Base-by-base conservation (phyloP, 2,329 filamentous ascomycete species). In the Ilyonectria mors-panacis region DNA sequence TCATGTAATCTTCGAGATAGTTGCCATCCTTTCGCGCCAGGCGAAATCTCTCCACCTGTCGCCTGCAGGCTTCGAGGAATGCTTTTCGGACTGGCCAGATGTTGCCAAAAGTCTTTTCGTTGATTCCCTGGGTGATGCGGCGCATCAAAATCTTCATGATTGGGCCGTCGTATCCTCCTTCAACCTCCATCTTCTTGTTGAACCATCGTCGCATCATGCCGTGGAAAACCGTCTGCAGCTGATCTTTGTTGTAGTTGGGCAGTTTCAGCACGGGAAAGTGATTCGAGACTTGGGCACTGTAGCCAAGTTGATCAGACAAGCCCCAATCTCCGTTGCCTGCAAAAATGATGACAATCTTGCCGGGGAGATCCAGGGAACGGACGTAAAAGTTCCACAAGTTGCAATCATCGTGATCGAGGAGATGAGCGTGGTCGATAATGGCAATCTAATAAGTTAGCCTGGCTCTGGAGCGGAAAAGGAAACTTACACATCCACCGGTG, bases 31-130 rank as follows among this genome's bases (percentile, higher is more conserved):
- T 69, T 30, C 73, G 67, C 45, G 88, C 80, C 0, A 75, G 63
- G 12, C 72, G 70, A 19, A 94, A 74, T 1, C 92, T 83, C 17
- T 82, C 83, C 0, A 90, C 84, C 75, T 94, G 92, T 2, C 90
- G 84, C 17, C 85, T 87, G 6, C 77, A 81, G 0, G 84, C 78
- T 8, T 92, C 79, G 0, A 81, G 76, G 70, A 75, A 77, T 23
- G 75, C 75, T 45, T 93, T 94, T 51, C 92, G 86, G 0, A 94
- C 81, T 0, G 88, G 84, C 19, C 92, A 84, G 0, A 92, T 92
- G 72, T 95, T 94, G 1, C 90, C 92, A 73, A 94, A 94, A 0
- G 90, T 91, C 35, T 89, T 86, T 1, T 84, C 82, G 0, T 89
- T 91, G 1, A 91, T 86, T 0, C 86, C 86, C 12, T 86, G 81